A percentile compares a stretch with the other conserved stretches of the same genome.
phyloP scores from a whole-genome alignment of 495 filamentous ascomycete genomes.

The Xylaria flabelliformis region DNA sequence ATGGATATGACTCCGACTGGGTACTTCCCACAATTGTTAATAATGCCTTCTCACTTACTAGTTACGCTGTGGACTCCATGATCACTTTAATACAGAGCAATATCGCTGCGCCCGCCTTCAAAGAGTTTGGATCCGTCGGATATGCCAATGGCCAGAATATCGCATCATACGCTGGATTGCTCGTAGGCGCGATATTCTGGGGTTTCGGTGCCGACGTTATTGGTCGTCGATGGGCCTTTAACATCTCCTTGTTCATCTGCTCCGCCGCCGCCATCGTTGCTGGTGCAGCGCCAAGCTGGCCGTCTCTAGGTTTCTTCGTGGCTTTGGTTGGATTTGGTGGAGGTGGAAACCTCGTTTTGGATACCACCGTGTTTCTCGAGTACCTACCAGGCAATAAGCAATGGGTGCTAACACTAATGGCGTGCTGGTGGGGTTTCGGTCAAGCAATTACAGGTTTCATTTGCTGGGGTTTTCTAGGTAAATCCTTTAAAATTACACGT shows the following conservation, averaged over 20 bases:
- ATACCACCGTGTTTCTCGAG: constrained; percentile 79
- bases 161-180: constrained; percentile 71
- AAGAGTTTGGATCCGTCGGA: constrained; percentile 62
- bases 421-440: constrained; percentile 80
- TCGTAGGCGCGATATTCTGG: constrained; percentile 80
- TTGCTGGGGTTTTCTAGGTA: constrained; percentile 77
- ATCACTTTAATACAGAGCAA: constrained; percentile 72
- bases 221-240: constrained; percentile 79
- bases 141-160: constrained; percentile 65
- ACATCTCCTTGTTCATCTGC: constrained; percentile 70
- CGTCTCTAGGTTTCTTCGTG: constrained; percentile 67
- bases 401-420: constrained; percentile 76
- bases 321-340: constrained; percentile 75
- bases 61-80: constrained; percentile 73
- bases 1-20: not conserved
- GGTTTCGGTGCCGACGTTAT: constrained; percentile 76
- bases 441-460: constrained; percentile 73
- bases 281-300: constrained; percentile 73
- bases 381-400: constrained; percentile 78
- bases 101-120: constrained; percentile 61
- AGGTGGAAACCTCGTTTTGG: constrained; percentile 73
- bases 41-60: constrained; percentile 30
- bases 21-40: constrained; percentile 14
- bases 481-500: constrained; percentile 37
- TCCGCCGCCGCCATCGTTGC: constrained; percentile 70